Conservation (phyloP, 2,329 filamentous ascomycete genomes). For the Diaporthe ilicicola region DNA sequence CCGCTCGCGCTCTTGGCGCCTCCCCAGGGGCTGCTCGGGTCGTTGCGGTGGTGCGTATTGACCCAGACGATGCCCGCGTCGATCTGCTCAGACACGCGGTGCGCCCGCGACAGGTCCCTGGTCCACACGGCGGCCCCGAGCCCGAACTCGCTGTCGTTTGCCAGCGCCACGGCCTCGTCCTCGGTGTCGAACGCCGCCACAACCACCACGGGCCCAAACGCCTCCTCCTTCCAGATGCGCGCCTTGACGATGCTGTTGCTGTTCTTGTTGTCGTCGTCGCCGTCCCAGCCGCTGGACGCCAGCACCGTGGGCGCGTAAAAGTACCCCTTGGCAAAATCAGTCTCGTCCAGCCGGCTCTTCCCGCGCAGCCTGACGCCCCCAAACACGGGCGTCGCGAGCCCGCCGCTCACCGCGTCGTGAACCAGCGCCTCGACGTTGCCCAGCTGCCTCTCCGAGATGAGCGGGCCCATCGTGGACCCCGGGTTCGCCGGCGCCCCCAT, state of each 20-base stretch:
- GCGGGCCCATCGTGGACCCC: constrained; percentile 69
- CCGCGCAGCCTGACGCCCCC: constrained; percentile 60
- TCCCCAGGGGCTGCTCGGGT: constrained; percentile 77
- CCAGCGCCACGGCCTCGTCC: constrained; percentile 73
- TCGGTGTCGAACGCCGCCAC: constrained; percentile 79
- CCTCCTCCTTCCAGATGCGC: constrained; percentile 81
- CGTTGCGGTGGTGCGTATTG: constrained; percentile 74
- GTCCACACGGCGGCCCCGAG: constrained; percentile 83
- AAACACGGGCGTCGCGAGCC: constrained; percentile 45
- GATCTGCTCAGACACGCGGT: constrained; percentile 76
- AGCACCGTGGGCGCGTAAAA: constrained; percentile 86
- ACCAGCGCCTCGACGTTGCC: constrained; percentile 73
- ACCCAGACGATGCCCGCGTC: constrained; percentile 70
- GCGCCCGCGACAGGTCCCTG: constrained; percentile 74
- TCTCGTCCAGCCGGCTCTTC: constrained; percentile 57
- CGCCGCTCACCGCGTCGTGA: constrained; percentile 66
- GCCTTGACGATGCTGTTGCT: constrained; percentile 73
- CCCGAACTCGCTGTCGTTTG: constrained; percentile 79
- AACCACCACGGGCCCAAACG: constrained; percentile 82
- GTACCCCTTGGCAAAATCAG: constrained; percentile 66
- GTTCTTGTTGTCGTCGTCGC: too few relatives aligned
- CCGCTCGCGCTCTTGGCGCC: constrained; percentile 69
- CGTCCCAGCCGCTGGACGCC: constrained; percentile 55
- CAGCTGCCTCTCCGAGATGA: constrained; percentile 71
- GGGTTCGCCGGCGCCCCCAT: constrained; percentile 66